Base-by-base conservation (phyloP, 2,329 filamentous ascomycete genomes). In the Penicillium hesseltinei region DNA sequence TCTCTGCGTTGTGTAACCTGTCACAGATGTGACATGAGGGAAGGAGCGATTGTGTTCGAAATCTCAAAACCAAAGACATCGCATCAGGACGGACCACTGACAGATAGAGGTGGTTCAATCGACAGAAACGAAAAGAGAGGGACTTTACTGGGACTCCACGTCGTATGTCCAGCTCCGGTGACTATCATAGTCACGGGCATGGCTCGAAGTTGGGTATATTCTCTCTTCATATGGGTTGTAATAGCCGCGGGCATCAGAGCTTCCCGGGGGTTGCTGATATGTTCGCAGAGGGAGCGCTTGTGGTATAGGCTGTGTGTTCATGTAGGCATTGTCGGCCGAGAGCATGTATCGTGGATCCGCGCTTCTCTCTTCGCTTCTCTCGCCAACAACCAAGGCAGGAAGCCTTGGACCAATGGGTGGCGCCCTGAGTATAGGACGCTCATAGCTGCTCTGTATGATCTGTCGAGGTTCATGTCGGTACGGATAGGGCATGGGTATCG, bases 91-190 rank as follows among this genome's bases (percentile, higher is more conserved):
- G 56, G 61, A 36, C 35, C 46, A 61, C 61, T 62, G 57, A 62
- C 59, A 64, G 46, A 48, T 57, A 38, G 42, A 58, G 44, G 38
- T 55, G 53, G 38, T 51, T 64, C 48, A 42, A 59, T 63, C 57
- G 56, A 61, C 21, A 61, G 45, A 38, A 61, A 58, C 44, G 36
- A 56, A 59, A 62, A 65, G 50, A 51, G 54, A 66, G 61, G 64
- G 55, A 63, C 63, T 66, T 71, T 72, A 72, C 71, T 70, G 68
- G 57, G 70, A 72, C 47, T 72, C 71, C 62, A 68, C 53, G 57
- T 73, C 71, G 59, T 65, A 66, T 49, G 64, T 56, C 53, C 66
- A 65, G 52, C 61, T 60, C 27, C 40, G 57, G 54, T 67, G 66
- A 57, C 63, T 59, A 51, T 66, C 61, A 51, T 64, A 68, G 25